Percentiles rank a stretch among this genome's conserved stretches.
phyloP scores from a whole-genome alignment of 495 filamentous ascomycete genomes.

The Achaetomiella virescens region DNA sequence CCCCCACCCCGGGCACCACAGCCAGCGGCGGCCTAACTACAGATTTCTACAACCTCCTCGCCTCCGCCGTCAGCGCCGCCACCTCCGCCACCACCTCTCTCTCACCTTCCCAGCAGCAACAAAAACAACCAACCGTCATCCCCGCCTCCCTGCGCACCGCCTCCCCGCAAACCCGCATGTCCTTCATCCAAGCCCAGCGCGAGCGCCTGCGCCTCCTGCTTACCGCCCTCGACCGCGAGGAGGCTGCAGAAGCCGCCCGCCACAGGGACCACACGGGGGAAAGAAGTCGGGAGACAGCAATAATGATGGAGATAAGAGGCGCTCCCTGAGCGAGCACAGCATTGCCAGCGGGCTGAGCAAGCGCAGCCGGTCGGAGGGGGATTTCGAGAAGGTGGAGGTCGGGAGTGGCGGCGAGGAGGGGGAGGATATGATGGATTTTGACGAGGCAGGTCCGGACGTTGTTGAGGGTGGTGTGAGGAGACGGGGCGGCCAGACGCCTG shows the following conservation, averaged over 20 bases:
- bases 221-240: constrained; percentile 69
- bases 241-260: constrained; percentile 33
- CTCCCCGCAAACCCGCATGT: constrained; percentile 56
- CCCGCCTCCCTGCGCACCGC: constrained; percentile 56
- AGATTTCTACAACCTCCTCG: constrained; percentile 72
- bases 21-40: constrained; percentile 39
- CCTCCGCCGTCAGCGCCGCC: constrained; percentile 62
- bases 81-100: constrained; percentile 17
- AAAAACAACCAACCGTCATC: constrained; percentile 31
- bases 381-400: constrained; percentile 78
- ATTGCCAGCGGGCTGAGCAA: constrained; percentile 55
- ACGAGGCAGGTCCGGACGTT: no score
- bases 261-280: constrained; percentile 26
- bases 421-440: no score
- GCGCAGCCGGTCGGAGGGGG: constrained; percentile 61
- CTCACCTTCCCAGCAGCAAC: constrained; percentile 38
- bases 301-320: background rate
- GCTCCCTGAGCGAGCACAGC: constrained; percentile 35
- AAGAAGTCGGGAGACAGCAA: background rate
- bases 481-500: constrained; percentile 2
- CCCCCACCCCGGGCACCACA: constrained; percentile 3
- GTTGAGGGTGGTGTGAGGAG: constrained; percentile 14
- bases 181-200: constrained; percentile 65
- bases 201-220: constrained; percentile 66
- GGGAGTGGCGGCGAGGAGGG: constrained; percentile 53